Base-by-base conservation (phyloP, 306 rosid species). In the Sicyos edulis region DNA sequence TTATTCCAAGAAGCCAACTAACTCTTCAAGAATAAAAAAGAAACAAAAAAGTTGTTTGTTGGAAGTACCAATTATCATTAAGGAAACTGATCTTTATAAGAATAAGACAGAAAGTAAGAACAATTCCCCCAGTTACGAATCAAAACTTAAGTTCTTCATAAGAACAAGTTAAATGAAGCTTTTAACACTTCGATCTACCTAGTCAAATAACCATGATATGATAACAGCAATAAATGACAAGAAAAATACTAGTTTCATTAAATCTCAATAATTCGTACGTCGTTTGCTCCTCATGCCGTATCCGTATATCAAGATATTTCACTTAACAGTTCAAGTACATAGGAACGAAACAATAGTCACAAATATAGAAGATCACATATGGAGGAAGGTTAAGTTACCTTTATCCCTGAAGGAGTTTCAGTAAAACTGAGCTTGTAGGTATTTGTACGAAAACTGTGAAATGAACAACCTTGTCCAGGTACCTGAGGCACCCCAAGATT, bases 391-490 rank as follows among this genome's bases (percentile, higher is more conserved):
- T 49, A 15, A 67, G 8, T 32, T 2, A 88, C 97, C 96, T 93
- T 93, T 62, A 93, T 74, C 66, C 99, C 99, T 45, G 97, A 90
- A 40, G 99, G 97, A 74, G 81, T 91, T 82, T 88, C 99, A 91
- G 88, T 91, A 84, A 93, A 91, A 82, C 89, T 88, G 76, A 93
- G 97, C 84, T 93, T 93, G 85, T 88, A 93, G 8, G 97, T 86
- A 72, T 93, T 93, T 24, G 99, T 91, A 47, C 83, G 79, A 58
- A 93, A 93, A 85, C 99, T 91, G 64, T 93, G 99, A 83, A 93
- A 91, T n/a, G 97, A 93, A 77, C 99, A 93, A 57, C 99, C 99
- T 82, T 93, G 96, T 55, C 99, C 99, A 10, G 96, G 91, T 79
- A 93, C 80, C 78, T 93, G 99, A 63, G 97, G 96, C 75, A 93